Evolutionary conservation across 2,329 filamentous ascomycete species (phyloP), one percentile per base, ranked within the genome.

Genomic region (Cadophora gregata): DNA sequence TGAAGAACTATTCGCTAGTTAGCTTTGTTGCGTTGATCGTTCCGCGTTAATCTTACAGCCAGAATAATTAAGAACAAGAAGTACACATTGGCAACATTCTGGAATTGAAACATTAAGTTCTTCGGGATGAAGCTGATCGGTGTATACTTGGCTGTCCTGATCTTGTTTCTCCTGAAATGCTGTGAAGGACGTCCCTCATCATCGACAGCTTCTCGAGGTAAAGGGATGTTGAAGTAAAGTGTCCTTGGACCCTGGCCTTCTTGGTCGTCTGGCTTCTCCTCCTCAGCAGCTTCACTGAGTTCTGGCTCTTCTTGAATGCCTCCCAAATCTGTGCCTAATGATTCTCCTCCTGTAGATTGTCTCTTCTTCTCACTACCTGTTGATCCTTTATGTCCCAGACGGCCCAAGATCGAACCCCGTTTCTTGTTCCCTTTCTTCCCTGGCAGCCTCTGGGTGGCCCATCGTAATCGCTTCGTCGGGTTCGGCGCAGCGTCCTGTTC

Each of bases 11-110:
- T 27, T 70, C 55, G 25, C 69, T 27, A 24, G 73, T 78, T 73
- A 78, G 71, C 62, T 71, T 65, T 63, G 63, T 25, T 47, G 56
- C 16, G 29, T 53, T 25, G 42, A 16, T 45, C 24, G 21, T 9
- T 58, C 25, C 9, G n/a, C 14, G n/a, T n/a, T 10, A 42, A 55
- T 86, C 94, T 85, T 90, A 98, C 96, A 76, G 90, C 90, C 67
- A 99, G 86, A 77, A 99, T 97, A 77, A 97, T 94, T 75, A 95
- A 86, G 81, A 98, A 97, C 73, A 98, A 84, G 85, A 99, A 99
- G 81, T 98, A 99, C 63, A 98, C 90, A 79, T 99, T 99, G 77
- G 96, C 96, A 75, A 99, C 91, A 77, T 98, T 98, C 81, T 99
- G 95, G 77, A 99, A 98, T 80, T 99, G 96, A 71, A 97, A 93